Base-by-base conservation (phyloP, 176 grass and related monocot species). In the Alopecurus myosuroides region DNA sequence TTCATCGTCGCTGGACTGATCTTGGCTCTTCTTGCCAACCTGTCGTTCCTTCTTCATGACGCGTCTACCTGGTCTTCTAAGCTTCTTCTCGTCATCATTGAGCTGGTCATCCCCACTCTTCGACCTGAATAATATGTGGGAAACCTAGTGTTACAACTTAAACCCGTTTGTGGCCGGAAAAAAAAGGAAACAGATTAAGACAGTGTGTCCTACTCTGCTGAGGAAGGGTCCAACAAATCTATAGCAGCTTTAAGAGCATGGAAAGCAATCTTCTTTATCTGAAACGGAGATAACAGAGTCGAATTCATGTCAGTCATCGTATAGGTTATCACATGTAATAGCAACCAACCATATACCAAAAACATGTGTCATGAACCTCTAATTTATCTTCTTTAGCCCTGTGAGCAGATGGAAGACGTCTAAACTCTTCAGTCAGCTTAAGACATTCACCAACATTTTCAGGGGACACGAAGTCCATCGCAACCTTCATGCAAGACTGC, bases 401-500 rank as follows among this genome's bases (percentile, higher is more conserved):
- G 82, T 97, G 94, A 56, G 22, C 60, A 30, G 85, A 88, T 57
- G 94, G 94, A 85, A 97, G 89, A 28, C 84, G 42, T 41, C 94
- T 86, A 81, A 94, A 97, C 65, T 94, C 89, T 72, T 68, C 83
- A 1, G 94, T 90, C 72, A 97, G 56, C 33, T 82, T 85, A 36
- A 94, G 48, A 76, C 94, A 97, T 61, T 94, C 85, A 30, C 64
- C 74, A 52, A 94, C 58, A 52, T 90, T 97, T 74, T 97, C 94
- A 30, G 94, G 94, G 31, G 94, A 97, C 63, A 94, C 94, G 61
- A 97, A 97, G 57, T 97, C 94, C 8, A 97, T 61, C 0, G 92
- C 94, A 14, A 97, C 92, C 84, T 97, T 97, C 31, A 87, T 92
- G 89, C 94, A 97, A n/a, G 94, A 97, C 94, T 97, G 82, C 80